Evolutionary conservation across 345 rosid genomes (phyloP), one percentile per base, ranked within the genome.

Genomic region (Xanthoceras sorbifolium): DNA sequence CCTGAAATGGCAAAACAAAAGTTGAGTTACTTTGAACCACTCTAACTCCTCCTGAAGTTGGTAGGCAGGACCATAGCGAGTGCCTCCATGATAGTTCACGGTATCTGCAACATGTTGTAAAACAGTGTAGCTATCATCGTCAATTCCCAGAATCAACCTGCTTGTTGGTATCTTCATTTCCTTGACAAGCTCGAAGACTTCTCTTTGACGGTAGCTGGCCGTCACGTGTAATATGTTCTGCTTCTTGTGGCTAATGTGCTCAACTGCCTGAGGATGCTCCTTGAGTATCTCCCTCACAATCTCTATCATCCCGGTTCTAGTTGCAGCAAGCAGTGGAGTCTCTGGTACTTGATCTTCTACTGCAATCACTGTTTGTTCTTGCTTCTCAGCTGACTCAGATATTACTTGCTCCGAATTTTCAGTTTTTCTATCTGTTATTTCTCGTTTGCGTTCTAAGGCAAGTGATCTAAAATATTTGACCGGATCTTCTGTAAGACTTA

Each of bases 141-240:
- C 70, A 5, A 67, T 67, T 23, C 31, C 54, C 6, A 12, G 9
- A 18, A 40, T 48, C 42, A 67, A 25, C 20, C 31, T 44, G 17
- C 11, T 25, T 32, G 48, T 67, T 44, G 36, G 32, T 44, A 25
- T 6, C 17, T 42, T 2, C 71, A 44, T 67, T 3, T 14, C 17
- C 44, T 14, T 67, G 55, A 15, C 36, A 7, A 6, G 5, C 2
- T 25, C 0, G 23, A 67, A 67, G 71, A 67, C 8, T 6, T 67
- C 31, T 17, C 7, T 42, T 67, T 15, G 57, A 15, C 71, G 71
- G 71, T 67, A 28, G 31, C 23, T 38, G 12, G 44, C 31, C 5
- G 70, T 4, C 48, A 40, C n/a, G 44, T 67, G 70, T 3, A 67
- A 40, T 67, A 67, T 67, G 31, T 67, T 67, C 54, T 67, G 52